Evolutionary conservation across 805 yeast genomes (phyloP).

Genomic region (Metschnikowia orientalis): DNA sequence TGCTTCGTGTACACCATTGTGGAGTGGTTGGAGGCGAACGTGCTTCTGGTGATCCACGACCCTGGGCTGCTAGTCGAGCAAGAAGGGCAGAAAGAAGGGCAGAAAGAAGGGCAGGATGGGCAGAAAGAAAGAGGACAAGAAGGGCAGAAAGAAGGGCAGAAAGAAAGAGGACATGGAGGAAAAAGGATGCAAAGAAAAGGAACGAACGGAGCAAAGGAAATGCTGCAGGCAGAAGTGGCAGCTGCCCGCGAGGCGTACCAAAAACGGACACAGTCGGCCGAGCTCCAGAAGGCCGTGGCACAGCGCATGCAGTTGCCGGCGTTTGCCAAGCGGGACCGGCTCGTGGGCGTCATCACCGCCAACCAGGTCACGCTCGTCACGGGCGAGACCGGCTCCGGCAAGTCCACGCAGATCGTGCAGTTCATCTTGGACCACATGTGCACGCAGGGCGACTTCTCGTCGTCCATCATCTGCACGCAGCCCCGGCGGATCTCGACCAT

Average conservation of each 20-base stretch:
- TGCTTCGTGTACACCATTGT: conserved; percentile 62
- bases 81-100: too few species aligned
- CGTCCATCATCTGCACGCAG: conserved; percentile 80
- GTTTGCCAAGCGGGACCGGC: conserved; percentile 59
- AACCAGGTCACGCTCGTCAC: conserved; percentile 75
- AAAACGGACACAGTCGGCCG: not conserved
- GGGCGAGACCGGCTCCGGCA: conserved; percentile 98
- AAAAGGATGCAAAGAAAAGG: too few species aligned
- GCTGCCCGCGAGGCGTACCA: not conserved
- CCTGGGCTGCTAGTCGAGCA: conserved; percentile 61
- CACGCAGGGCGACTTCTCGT: conserved; percentile 42
- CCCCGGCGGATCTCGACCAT: conserved; percentile 95
- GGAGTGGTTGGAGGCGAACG: conserved; percentile 73
- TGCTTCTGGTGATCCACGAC: conserved; percentile 52
- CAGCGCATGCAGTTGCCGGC: conserved; percentile 70
- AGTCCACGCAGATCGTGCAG: conserved; percentile 92
- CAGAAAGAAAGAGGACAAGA: too few species aligned
- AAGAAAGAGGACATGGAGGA: too few species aligned
- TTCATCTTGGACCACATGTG: conserved; percentile 71
- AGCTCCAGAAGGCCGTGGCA: not conserved
- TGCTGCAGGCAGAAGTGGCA: not conserved
- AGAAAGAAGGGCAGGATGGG: too few species aligned
- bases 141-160: too few species aligned
- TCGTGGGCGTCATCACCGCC: conserved; percentile 51
- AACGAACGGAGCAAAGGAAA: too few species aligned